phyloP scores from a whole-genome alignment of 108 stramenopile genomes.

The Discostella stelligeroides region DNA sequence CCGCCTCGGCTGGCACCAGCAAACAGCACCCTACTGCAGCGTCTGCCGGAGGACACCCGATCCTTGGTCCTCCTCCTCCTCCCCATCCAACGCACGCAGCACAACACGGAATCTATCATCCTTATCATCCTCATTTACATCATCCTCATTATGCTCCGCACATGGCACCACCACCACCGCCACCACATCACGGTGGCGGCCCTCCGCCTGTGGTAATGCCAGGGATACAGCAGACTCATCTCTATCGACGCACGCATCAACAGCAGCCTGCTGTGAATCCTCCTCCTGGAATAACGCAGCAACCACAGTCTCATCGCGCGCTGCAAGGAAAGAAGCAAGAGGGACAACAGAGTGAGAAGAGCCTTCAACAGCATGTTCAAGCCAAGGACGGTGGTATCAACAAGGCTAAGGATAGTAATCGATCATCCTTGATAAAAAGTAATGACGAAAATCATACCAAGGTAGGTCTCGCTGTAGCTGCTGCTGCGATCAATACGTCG shows the following conservation, averaged over 20 bases:
- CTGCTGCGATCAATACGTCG: background rate
- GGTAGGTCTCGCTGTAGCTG: background rate
- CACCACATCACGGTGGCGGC: background rate
- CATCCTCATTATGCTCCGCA: background rate
- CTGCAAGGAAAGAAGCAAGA: background rate
- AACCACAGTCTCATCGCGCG: background rate
- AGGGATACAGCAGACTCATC: background rate
- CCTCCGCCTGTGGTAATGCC: background rate
- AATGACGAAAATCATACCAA: background rate
- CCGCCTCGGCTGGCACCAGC: background rate
- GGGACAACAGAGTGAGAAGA: background rate
- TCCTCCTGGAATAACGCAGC: no score
- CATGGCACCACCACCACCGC: background rate
- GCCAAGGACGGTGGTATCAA: background rate
- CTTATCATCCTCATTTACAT: slow-evolving; percentile 6
- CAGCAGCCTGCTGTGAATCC: background rate
- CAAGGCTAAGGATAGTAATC: background rate
- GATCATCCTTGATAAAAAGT: background rate
- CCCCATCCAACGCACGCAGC: background rate
- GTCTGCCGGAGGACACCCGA: background rate
- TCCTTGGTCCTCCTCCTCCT: slow-evolving; percentile 1
- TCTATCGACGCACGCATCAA: background rate
- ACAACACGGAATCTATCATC: slow-evolving; percentile 4
- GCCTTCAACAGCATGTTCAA: background rate
- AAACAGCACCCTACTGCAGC: background rate